Conservation (phyloP, 1,284 basidiomycete species). For the Lignosus rhinocerotis region DNA sequence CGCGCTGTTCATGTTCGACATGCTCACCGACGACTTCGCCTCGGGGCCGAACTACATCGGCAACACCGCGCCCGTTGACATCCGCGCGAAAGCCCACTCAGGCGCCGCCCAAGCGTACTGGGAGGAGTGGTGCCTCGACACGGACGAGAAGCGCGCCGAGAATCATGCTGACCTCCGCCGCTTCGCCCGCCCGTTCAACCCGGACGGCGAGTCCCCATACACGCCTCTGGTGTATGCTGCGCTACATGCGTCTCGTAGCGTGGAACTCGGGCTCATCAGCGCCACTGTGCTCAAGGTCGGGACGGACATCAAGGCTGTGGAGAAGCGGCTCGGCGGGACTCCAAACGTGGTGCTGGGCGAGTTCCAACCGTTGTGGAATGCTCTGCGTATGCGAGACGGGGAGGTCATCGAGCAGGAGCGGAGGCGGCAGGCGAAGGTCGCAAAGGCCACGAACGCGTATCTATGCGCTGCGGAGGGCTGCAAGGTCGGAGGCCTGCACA, state of each 20-base stretch:
- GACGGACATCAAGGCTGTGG: background rate
- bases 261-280: constrained; percentile 9
- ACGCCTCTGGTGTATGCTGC: background rate
- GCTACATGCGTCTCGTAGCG: background rate
- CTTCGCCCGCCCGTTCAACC: constrained; percentile 1
- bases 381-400: constrained; percentile 6
- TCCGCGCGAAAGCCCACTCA: constrained; percentile 1
- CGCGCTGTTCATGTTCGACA: constrained; percentile 2
- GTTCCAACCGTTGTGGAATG: constrained; percentile 17
- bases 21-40: constrained; percentile 2
- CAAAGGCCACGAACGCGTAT: constrained; percentile 9
- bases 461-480: constrained; percentile 19
- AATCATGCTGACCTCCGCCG: background rate
- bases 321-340: background rate
- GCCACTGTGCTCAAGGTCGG: constrained; percentile 2
- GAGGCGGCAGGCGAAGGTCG: constrained; percentile 1
- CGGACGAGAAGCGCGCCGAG: background rate
- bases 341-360: background rate
- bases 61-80: background rate
- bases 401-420: constrained; percentile 1
- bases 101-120: constrained; percentile 1
- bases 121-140: constrained; percentile 3
- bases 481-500: constrained; percentile 18
- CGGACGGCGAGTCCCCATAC: background rate
- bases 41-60: background rate